Conservation (phyloP, 345 rosid genomes). For the Pistacia vera region DNA sequence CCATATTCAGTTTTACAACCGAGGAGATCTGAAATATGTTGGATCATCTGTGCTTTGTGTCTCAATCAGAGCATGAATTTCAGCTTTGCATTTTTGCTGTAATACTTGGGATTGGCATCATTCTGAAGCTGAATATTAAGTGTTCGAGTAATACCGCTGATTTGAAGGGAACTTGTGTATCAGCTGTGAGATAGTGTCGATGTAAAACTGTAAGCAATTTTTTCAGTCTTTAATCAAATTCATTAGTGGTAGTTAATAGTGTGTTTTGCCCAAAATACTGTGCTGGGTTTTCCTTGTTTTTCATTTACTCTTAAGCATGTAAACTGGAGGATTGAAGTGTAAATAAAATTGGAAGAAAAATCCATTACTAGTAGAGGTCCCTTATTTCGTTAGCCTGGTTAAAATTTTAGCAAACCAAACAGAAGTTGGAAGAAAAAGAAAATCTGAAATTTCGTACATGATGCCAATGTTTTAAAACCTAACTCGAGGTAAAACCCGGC, state of each 20-base stretch:
- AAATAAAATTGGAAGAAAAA: too few relatives aligned
- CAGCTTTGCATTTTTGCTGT: not conserved
- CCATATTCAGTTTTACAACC: not conserved
- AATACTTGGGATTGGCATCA: not conserved
- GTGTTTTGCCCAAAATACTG: not conserved
- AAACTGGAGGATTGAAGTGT: not conserved
- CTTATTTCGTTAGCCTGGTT: too few relatives aligned
- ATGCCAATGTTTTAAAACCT: too few relatives aligned
- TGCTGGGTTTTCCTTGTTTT: not conserved
- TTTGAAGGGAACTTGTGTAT: not conserved
- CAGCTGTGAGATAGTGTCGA: not conserved
- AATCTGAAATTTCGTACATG: too few relatives aligned
- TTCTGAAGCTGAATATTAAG: not conserved
- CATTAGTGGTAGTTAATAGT: not conserved
- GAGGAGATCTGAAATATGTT: not conserved
- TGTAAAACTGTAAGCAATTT: not conserved
- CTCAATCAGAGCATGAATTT: too few relatives aligned
- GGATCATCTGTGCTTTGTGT: not conserved
- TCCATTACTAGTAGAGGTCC: too few relatives aligned
- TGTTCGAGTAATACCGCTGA: not conserved
- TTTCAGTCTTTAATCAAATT: not conserved
- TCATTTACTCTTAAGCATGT: not conserved
- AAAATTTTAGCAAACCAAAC: too few relatives aligned
- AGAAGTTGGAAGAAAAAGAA: too few relatives aligned
- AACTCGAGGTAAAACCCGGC: too few relatives aligned